Base-by-base conservation (phyloP, 78 protist species). In the Polysphondylium violaceum region DNA sequence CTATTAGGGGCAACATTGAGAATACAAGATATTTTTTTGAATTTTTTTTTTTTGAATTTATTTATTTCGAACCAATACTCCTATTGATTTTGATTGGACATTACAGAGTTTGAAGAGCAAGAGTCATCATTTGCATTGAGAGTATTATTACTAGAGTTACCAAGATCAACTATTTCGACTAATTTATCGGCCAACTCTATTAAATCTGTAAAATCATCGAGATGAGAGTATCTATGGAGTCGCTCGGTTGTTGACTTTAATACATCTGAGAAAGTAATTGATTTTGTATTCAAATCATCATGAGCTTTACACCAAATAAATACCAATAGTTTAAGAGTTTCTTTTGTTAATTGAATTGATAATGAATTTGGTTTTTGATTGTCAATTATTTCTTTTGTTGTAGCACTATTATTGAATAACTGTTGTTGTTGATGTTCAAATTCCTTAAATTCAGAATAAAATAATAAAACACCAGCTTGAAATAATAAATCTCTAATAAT, bases 151-250 rank as follows among this genome's bases (percentile, higher is more conserved):
- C 25, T 64, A 36, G 27, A 21, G 14, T 40, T 40, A n/a, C 12
- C 35, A 60, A 8, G 16, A 29, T 76, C 86, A 1, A 76, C 35
- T 25, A 61, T 29, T 4, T 60, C 86, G 11, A 76, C 67, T 29
- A 76, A 29, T 17, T 47, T 58, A 41, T 76, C 86, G 44, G 31
- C 38, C 29, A 76, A 31, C 6, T 41, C 58, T 12, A 21, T 27
- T n/a, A 63, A 41, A 25, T 76, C 86, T 29, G 3, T 40, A 2
- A 76, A 50, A 16, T 23, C 3, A 0, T 14, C 17, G 41, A 76
- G n/a, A 60, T 76, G 86, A 9, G 23, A 25, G 23, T 76, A 76
- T 31, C 41, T 76, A 7, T 69, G 33, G 23, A 76, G 25, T 23
- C 43, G 31, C 3, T 29, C 11, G 5, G 73, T 60, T 8, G 41